A percentile compares a stretch with the other conserved stretches of the same genome.
Evolutionary conservation across 2,329 filamentous ascomycete genomes (phyloP).

Genomic region (Aspergillus quadricinctus): DNA sequence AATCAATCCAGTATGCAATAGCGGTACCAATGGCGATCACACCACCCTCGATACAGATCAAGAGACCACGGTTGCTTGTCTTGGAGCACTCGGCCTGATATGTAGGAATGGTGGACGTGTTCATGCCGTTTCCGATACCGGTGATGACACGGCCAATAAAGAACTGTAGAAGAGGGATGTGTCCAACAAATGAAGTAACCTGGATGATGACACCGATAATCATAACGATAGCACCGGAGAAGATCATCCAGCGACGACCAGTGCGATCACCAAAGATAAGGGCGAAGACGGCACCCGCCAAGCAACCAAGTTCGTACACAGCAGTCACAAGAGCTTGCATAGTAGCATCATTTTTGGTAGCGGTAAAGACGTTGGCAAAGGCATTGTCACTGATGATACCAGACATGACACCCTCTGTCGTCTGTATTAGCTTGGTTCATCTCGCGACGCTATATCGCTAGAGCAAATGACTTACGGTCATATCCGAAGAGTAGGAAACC

Average conservation of each 20-base stretch:
- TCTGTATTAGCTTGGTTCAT: not conserved
- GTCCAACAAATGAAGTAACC: slow-evolving; percentile 26
- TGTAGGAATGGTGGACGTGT: slow-evolving; percentile 52
- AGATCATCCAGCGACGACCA: slow-evolving; percentile 46
- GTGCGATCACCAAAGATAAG: slow-evolving; percentile 33
- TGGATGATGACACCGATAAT: slow-evolving; percentile 39
- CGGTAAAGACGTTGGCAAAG: slow-evolving; percentile 33
- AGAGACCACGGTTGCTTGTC: slow-evolving; percentile 55
- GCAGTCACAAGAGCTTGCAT: slow-evolving; percentile 33
- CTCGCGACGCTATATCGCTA: not conserved
- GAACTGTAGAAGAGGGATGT: slow-evolving; percentile 45
- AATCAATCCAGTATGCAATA: slow-evolving; percentile 52
- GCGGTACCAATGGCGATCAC: slow-evolving; percentile 49
- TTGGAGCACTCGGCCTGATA: slow-evolving; percentile 53
- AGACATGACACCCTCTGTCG: slow-evolving; percentile 36
- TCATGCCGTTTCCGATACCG: slow-evolving; percentile 54
- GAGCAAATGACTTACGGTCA: slow-evolving; percentile 40
- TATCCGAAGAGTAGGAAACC: slow-evolving; percentile 60
- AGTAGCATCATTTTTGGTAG: slow-evolving; percentile 34
- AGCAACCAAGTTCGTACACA: slow-evolving; percentile 32
- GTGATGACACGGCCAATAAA: slow-evolving; percentile 51
- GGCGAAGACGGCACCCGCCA: slow-evolving; percentile 35
- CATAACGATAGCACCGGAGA: slow-evolving; percentile 54
- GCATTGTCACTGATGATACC: slow-evolving; percentile 33
- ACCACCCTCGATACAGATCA: slow-evolving; percentile 58